Conservation (phyloP, 352 stramenopile genomes). For the Globisporangium polare region DNA sequence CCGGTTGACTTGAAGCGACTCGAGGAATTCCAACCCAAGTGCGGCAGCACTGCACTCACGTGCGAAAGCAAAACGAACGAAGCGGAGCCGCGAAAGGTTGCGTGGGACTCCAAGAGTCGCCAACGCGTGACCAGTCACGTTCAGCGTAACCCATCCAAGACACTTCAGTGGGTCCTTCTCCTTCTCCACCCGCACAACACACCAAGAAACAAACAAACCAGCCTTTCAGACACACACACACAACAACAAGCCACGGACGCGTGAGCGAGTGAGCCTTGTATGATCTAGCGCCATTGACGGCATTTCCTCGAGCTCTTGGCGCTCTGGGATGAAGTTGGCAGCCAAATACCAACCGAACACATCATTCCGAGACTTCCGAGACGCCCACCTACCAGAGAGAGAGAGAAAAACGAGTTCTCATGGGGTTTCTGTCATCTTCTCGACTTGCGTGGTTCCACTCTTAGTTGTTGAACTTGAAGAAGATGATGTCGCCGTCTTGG, state of each 20-base stretch:
- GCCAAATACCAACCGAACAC: not conserved
- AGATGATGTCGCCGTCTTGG: conserved; percentile 87
- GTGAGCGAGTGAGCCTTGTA: not conserved
- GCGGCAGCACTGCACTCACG: not conserved
- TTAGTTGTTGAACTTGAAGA: conserved; percentile 94
- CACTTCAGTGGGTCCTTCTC: not conserved
- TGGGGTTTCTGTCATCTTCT: not conserved
- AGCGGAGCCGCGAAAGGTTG: conserved; percentile 4
- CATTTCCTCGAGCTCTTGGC: not conserved
- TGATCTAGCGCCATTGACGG: not conserved
- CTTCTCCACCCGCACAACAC: not conserved
- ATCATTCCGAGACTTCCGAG: not conserved
- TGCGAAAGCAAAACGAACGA: not conserved
- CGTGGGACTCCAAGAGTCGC: conserved; percentile 10
- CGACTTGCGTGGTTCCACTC: not conserved
- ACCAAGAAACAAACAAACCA: not conserved
- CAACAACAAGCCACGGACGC: not conserved
- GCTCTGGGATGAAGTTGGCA: not conserved
- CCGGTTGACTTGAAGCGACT: conserved; percentile 2
- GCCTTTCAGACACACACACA: not conserved
- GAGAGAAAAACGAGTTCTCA: not conserved
- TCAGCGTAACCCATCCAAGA: not conserved
- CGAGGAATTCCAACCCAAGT: not conserved
- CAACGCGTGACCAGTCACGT: not conserved
- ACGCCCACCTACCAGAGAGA: not conserved